These are phyloP conservation scores for Paragyromitra xinjiangensis DNA, from an alignment of 495 filamentous ascomycete species.

Conservation along the genomic window DNA sequence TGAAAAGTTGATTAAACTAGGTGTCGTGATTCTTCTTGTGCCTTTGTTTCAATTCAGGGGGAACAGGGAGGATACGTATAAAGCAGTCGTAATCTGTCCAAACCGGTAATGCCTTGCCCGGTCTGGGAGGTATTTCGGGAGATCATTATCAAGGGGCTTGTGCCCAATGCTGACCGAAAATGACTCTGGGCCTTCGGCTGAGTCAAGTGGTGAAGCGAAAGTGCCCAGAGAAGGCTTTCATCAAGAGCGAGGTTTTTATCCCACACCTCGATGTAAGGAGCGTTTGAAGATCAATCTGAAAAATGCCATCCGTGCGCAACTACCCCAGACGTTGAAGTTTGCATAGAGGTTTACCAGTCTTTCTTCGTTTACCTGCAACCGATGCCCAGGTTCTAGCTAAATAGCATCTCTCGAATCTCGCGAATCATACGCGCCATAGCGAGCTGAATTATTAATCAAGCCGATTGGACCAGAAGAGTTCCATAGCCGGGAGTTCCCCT, in stretches of 20 bases:
- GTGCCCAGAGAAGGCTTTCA: background rate
- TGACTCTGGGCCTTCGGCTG: background rate
- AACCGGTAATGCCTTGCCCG: background rate
- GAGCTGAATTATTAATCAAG: background rate
- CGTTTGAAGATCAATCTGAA: background rate
- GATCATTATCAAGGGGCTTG: constrained; percentile 1
- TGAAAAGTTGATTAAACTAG: background rate
- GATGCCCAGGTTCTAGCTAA: background rate
- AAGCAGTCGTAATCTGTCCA: background rate
- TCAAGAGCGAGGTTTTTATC: background rate
- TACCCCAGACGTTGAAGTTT: background rate
- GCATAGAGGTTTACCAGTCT: background rate
- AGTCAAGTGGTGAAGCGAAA: background rate
- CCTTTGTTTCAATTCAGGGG: constrained; percentile 12
- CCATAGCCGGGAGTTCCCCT: background rate
- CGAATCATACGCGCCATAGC: background rate
- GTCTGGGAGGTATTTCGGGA: constrained; percentile 8
- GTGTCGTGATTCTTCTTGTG: background rate
- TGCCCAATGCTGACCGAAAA: background rate
- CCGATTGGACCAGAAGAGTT: background rate
- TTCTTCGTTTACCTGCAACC: background rate
- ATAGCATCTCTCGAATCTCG: background rate
- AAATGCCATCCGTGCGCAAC: background rate
- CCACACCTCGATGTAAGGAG: background rate
- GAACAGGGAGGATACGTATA: constrained; percentile 7